Evolutionary conservation across 139 green algal genomes (phyloP), one percentile per base, ranked within the genome.

Genomic region (Volvox reticuliferus): DNA sequence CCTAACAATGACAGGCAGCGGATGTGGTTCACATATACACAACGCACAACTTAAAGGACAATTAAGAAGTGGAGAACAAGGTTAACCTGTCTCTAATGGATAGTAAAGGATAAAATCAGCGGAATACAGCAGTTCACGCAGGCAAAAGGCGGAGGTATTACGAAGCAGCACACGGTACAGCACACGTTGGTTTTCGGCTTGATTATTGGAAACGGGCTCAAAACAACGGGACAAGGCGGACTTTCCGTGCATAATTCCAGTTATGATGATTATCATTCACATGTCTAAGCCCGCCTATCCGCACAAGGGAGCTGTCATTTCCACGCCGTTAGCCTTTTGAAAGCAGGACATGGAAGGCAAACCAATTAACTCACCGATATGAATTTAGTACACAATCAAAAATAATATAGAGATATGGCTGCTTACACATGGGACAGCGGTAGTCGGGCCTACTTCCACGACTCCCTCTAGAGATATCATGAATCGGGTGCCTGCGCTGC

Each of bases 341-440:
- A 30, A 73, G 21, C 21, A 3, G 21, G 65, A 73, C 12, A 73
- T 24, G 65, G 65, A 24, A 73, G 44, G 9, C 44, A 55, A 26
- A 5, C 67, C 6, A 75, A 75, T 5, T 1, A 26, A 24, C 78
- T 24, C 44, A 89, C 85, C 69, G 17, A 28, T 35, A 89, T 9
- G 85, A 89, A 44, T 89, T 82, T 44, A 89, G 37, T 16, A 89
- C 85, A 50, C 85, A 89, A 50, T 89, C 85, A 28, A 75, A 73
- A 2, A 89, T 67, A n/a, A 82, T 82, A 36, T 82, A 89, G 5
- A 9, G 5, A 30, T 89, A 89, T 6, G 37, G 44, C 17, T 75
- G 69, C 28, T 89, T 89, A 21, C 85, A 89, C 69, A 89, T 71
- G 0, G 85, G 85, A 50, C 85, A 89, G 5, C 18, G 19, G n/a